Evolutionary conservation across 192 early-diverging fungal genomes (phyloP), one percentile per base, ranked within the genome.

Genomic region (Phlyctochytrium arcticum): DNA sequence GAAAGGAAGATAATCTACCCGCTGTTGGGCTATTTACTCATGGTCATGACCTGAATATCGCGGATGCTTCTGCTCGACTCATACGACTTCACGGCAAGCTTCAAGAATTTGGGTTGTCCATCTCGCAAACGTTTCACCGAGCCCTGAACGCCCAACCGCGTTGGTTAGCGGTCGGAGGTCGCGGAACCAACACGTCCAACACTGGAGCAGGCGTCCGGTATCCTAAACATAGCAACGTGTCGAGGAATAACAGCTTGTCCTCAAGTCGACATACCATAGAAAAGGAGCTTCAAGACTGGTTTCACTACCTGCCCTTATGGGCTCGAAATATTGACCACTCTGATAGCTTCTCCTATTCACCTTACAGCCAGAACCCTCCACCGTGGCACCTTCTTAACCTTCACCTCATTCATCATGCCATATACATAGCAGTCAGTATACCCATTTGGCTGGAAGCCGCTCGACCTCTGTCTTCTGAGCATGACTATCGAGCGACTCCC

Each of bases 331-430:
- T 69, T 7, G 26, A 19, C 7, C 48, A 62, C 49, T 26, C 9
- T 44, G 53, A 48, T 5, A 31, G 15, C n/a, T 69, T 69, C 53
- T 27, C 59, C 21, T 15, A 34, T 27, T 24, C 15, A 37, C 23
- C 50, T 23, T 27, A 36, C 9, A 47, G 44, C 12, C 44, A 35
- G 10, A 23, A 62, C 50, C 67, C 67, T 32, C 34, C 50, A 3
- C 67, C 67, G 6, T 69, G 29, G n/a, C 67, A 69, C 39, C 67
- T 69, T 0, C 32, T 69, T 6, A 48, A 34, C 26, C 48, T 54
- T 21, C 67, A 62, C 54, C 36, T 69, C 57, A 36, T 62, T 30
- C 61, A 54, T 30, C 67, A 69, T 34, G 32, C 48, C 7, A 42
- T 39, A 21, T 42, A 60, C 39, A 33, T 69, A 6, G 67, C 58